phyloP scores from a whole-genome alignment of 2,329 filamentous ascomycete species.

The Triangularia verruculosa region DNA sequence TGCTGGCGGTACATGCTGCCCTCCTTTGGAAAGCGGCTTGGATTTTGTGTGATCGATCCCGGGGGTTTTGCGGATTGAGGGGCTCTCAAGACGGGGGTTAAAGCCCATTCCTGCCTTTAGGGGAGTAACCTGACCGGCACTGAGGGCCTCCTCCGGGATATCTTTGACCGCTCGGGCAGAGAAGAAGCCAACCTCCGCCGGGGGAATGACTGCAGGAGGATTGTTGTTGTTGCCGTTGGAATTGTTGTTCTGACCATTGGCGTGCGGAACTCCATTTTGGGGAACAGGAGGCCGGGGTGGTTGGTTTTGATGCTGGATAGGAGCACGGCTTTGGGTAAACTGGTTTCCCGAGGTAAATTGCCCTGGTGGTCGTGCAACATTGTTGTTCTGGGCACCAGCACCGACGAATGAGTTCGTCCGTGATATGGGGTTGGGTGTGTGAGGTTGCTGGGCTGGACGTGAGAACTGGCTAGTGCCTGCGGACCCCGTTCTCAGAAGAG shows the following conservation, averaged over 20 bases:
- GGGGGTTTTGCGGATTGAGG: constrained; percentile 84
- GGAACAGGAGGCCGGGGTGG: constrained; percentile 30
- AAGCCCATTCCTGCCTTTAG: constrained; percentile 55
- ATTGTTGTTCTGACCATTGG: not conserved
- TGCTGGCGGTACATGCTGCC: constrained; percentile 49
- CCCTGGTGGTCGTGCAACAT: constrained; percentile 18
- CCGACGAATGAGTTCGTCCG: not conserved
- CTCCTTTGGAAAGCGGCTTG: constrained; percentile 63
- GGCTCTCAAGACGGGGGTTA: constrained; percentile 72
- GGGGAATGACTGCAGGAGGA: constrained; percentile 34
- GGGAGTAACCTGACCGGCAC: constrained; percentile 37
- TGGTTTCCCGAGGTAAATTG: constrained; percentile 16
- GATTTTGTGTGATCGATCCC: constrained; percentile 80
- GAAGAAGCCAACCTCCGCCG: constrained; percentile 58
- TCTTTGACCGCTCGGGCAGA: constrained; percentile 64
- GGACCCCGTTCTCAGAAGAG: constrained; percentile 32
- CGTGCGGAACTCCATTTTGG: constrained; percentile 20
- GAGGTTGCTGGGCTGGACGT: constrained; percentile 20
- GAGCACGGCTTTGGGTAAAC: constrained; percentile 24
- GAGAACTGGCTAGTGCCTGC: constrained; percentile 31
- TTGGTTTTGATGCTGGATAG: constrained; percentile 20
- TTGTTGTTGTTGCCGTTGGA: not conserved
- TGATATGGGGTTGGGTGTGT: not conserved
- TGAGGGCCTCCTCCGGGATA: constrained; percentile 48
- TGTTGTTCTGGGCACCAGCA: constrained; percentile 13